Percentiles rank a stretch among this genome's conserved stretches.
Conservation (phyloP, 1,139 yeast genomes). For the Suhomyces maxii region DNA sequence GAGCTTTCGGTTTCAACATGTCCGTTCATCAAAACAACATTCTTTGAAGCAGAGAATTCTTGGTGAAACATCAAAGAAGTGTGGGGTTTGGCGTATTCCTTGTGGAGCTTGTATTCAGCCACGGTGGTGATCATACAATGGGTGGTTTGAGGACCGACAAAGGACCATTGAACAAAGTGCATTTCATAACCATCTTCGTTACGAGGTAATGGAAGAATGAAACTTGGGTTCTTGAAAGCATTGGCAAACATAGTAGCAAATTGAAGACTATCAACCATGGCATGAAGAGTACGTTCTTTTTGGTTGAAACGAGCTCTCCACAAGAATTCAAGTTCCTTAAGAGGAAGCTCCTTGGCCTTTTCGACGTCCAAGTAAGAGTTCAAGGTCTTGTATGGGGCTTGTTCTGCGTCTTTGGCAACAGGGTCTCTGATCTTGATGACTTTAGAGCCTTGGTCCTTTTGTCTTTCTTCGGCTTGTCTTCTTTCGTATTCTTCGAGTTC, state of each 20-base stretch:
- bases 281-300: conserved; percentile 62
- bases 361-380: conserved; percentile 68
- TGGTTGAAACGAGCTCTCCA: conserved; percentile 87
- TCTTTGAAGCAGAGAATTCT: conserved; percentile 64
- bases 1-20: conserved; percentile 71
- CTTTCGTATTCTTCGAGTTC: conserved; percentile 61
- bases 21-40: conserved; percentile 84
- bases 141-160: conserved; percentile 79
- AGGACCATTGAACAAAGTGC: conserved; percentile 93
- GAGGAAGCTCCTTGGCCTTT: conserved; percentile 57
- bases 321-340: conserved; percentile 70
- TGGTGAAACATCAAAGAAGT: conserved; percentile 87
- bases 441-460: conserved; percentile 31
- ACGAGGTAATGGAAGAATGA: conserved; percentile 70
- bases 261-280: conserved; percentile 56
- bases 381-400: conserved; percentile 67
- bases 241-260: conserved; percentile 61
- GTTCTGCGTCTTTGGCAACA: conserved; percentile 44
- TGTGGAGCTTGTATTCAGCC: conserved; percentile 88
- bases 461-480: conserved; percentile 31
- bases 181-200: conserved; percentile 65
- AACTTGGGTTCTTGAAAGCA: conserved; percentile 75
- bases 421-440: conserved; percentile 43
- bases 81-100: conserved; percentile 93
- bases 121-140: conserved; percentile 91